Conservation (phyloP, 1,284 basidiomycete genomes). For the Naganishia albida region DNA sequence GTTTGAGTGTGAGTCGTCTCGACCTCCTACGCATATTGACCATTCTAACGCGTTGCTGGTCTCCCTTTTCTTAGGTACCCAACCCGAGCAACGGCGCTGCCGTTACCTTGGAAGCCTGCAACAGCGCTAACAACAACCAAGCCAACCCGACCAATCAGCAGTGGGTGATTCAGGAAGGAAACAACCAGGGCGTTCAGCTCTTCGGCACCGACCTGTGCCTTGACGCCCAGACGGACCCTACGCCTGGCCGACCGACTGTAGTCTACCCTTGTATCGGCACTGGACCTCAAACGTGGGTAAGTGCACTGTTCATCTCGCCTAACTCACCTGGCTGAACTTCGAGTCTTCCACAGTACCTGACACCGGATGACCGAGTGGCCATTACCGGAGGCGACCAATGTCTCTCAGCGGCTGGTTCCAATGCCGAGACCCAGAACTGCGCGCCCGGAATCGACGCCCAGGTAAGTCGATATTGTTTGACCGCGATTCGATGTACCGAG, state of each 20-base stretch:
- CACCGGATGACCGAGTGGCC: constrained; percentile 35
- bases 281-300: constrained; percentile 35
- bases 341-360: constrained; percentile 28
- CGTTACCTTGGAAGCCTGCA: constrained; percentile 35
- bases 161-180: constrained; percentile 37
- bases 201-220: constrained; percentile 37
- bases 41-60: too few relatives aligned
- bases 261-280: constrained; percentile 12
- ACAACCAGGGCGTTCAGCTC: constrained; percentile 38
- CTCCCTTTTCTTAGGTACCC: constrained; percentile 5
- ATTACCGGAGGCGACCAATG: constrained; percentile 36
- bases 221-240: constrained; percentile 34
- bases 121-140: constrained; percentile 34
- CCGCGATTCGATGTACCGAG: neutral
- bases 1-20: constrained; percentile 31
- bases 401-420: constrained; percentile 26
- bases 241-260: constrained; percentile 26
- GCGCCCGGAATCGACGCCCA: constrained; percentile 31
- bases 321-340: neutral
- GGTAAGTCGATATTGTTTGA: neutral
- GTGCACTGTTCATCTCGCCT: neutral
- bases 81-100: constrained; percentile 25
- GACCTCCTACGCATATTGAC: neutral
- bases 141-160: constrained; percentile 35
- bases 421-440: constrained; percentile 35